These are phyloP conservation scores for Kernera saxatilis DNA, from an alignment of 345 rosid genomes.

Conservation along the genomic window DNA sequence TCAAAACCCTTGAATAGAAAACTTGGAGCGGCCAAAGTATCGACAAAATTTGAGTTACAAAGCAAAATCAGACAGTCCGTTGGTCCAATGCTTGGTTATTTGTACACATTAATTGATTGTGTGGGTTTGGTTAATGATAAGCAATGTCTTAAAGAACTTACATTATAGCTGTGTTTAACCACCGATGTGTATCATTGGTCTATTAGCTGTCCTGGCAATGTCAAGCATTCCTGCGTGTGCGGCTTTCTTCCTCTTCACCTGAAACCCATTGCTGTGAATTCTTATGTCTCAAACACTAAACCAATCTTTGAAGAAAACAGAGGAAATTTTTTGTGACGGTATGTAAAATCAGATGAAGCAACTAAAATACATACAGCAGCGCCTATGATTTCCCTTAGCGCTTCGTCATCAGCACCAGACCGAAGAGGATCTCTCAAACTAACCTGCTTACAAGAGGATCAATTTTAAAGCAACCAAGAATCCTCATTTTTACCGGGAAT, in stretches of 20 bases:
- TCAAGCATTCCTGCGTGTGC: conserved; percentile 86
- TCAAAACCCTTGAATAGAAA: neutral
- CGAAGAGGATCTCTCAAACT: conserved; percentile 94
- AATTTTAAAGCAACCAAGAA: conserved; percentile 1
- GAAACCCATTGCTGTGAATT: conserved; percentile 15
- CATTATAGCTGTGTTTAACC: conserved; percentile 34
- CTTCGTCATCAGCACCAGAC: conserved; percentile 58
- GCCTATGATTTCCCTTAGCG: conserved; percentile 73
- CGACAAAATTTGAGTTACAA: neutral
- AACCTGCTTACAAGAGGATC: conserved; percentile 47
- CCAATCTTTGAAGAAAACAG: neutral
- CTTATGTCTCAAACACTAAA: neutral
- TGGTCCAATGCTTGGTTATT: conserved; percentile 1
- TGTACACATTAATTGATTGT: neutral
- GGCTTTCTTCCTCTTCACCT: conserved; percentile 79
- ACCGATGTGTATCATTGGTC: conserved; percentile 87
- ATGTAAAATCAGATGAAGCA: neutral
- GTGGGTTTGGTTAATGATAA: neutral
- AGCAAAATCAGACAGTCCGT: neutral
- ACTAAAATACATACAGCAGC: conserved; percentile 61
- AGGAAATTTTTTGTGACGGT: neutral
- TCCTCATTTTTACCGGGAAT: neutral
- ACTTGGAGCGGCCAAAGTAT: neutral
- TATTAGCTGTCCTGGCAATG: conserved; percentile 71
- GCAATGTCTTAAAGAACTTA: conserved; percentile 8